Evolutionary conservation across 2,329 filamentous ascomycete genomes (phyloP), one percentile per base, ranked within the genome.

Genomic region (Fusarium praegraminearum): DNA sequence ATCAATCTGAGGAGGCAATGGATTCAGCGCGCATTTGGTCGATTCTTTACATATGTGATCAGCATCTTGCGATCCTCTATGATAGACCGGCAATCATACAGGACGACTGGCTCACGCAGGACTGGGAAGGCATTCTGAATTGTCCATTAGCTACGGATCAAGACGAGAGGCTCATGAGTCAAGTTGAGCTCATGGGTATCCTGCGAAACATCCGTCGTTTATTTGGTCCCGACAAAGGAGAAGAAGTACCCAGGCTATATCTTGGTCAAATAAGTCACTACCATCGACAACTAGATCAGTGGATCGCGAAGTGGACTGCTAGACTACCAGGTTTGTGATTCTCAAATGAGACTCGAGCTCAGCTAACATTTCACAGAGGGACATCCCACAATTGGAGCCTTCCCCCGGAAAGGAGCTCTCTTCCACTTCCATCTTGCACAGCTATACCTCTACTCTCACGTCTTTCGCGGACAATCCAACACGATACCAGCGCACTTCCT

Each of bases 1-100:
- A 79, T 7, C 76, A 78, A 13, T 79, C 76, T 3, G 78, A 81
- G 32, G 82, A 85, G 30, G 82, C 82, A 0, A 80, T 82, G 64
- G 86, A 89, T 61, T 83, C 84, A 38, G 82, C 88, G 3, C 81
- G 88, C 10, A 78, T 90, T 9, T 90, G 88, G 88, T 90, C 89
- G 62, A 76, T 87, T n/a, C 77, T 87, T 0, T 89, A 88, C 56
- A 85, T 89, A 4, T 89, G 87, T 69, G 87, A 89, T 41, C 86
- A 88, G 57, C 87, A 89, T 64, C 83, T 89, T 0, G 87, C 86
- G 12, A 89, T 89, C 18, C 79, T 89, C 0, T 89, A 90, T 45
- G 86, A 87, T 1, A 81, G 88, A 3, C 85, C 86, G 1, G 84
- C 86, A 0, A 84, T 89, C 3, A 85, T 89, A 3, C 84, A 86